phyloP scores from a whole-genome alignment of 2,329 filamentous ascomycete genomes.

The Grosmannia serpens region DNA sequence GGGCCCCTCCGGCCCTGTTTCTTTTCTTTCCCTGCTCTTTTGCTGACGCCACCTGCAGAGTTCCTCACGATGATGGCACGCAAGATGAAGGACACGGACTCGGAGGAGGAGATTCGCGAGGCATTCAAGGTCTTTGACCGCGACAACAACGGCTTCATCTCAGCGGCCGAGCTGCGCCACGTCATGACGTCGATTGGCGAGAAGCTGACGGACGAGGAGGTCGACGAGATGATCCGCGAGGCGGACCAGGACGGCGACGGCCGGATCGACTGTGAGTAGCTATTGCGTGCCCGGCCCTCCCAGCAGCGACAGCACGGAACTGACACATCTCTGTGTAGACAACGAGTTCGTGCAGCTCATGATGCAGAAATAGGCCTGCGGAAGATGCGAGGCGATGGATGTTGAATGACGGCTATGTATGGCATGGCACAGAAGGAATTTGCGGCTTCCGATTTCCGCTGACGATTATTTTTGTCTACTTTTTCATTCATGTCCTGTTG shows the following conservation, averaged over 20 bases:
- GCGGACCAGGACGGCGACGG: constrained; percentile 84
- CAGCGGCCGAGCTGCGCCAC: constrained; percentile 74
- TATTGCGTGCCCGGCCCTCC: not conserved
- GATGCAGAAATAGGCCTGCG: constrained; percentile 71
- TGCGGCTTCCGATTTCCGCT: not conserved
- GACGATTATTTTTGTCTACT: not conserved
- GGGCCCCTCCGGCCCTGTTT: not conserved
- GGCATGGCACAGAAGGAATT: constrained; percentile 5
- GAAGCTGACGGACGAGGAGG: constrained; percentile 83
- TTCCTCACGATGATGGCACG: constrained; percentile 90
- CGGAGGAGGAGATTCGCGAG: constrained; percentile 81
- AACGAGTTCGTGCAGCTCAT: constrained; percentile 91
- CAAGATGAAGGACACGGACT: constrained; percentile 91
- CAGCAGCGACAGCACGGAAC: no score
- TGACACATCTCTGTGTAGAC: no score
- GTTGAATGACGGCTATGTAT: constrained; percentile 1
- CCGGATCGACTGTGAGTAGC: constrained; percentile 67
- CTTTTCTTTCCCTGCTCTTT: not conserved
- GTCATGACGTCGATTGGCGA: constrained; percentile 90
- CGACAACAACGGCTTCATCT: constrained; percentile 88
- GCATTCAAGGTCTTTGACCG: constrained; percentile 85
- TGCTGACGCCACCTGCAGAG: constrained; percentile 35
- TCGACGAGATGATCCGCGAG: constrained; percentile 88
- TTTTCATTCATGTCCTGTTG: constrained; percentile 6
- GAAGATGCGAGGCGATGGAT: not conserved